These are phyloP conservation scores for Pythium periplocum DNA, from an alignment of 352 stramenopile species.

Conservation along the genomic window DNA sequence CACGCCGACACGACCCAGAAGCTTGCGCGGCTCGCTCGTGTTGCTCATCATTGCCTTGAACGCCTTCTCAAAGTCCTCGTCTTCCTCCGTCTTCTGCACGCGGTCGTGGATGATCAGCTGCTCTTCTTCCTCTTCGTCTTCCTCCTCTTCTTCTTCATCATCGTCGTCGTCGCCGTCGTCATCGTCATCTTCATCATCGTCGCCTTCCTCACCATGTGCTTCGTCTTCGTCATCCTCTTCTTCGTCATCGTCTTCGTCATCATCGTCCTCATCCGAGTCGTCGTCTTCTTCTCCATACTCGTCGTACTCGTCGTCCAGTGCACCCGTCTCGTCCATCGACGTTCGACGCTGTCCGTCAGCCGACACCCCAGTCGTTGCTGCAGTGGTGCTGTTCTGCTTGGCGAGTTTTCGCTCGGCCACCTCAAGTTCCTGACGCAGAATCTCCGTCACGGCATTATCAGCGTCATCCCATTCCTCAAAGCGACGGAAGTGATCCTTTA, in stretches of 20 bases:
- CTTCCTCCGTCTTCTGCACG: constrained; percentile 70
- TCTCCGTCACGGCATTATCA: constrained; percentile 44
- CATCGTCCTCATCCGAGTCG: constrained; percentile 40
- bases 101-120: constrained; percentile 86
- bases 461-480: constrained; percentile 79
- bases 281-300: constrained; percentile 45
- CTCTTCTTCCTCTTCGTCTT: constrained; percentile 80
- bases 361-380: constrained; percentile 15
- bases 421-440: constrained; percentile 60
- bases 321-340: constrained; percentile 23
- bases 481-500: constrained; percentile 68
- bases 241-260: constrained; percentile 52
- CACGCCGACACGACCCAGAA: constrained; percentile 57
- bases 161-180: constrained; percentile 65
- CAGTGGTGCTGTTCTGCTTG: constrained; percentile 42
- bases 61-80: constrained; percentile 86
- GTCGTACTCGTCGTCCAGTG: constrained; percentile 53
- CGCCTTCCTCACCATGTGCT: constrained; percentile 62
- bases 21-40: constrained; percentile 55
- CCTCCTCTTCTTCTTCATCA: constrained; percentile 49
- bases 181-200: constrained; percentile 70
- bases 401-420: constrained; percentile 52
- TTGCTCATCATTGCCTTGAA: constrained; percentile 86
- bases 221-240: constrained; percentile 49
- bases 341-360: neutral